A percentile compares a stretch with the other conserved stretches of the same genome.
phyloP scores from a whole-genome alignment of 2,329 filamentous ascomycete species.

The Epichloe uncinata region DNA sequence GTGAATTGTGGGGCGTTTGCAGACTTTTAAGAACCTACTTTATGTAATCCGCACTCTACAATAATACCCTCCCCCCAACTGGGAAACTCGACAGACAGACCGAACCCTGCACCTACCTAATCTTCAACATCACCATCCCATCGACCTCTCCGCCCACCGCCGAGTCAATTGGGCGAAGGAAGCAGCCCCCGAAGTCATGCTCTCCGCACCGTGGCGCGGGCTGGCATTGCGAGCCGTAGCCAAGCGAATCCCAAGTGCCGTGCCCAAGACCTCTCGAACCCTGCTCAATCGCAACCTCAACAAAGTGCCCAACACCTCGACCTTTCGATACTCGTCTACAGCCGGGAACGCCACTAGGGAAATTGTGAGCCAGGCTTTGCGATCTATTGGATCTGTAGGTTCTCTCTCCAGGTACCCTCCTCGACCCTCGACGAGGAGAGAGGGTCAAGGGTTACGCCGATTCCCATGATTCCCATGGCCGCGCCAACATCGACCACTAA shows the following conservation, averaged over 20 bases:
- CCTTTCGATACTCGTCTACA: background rate
- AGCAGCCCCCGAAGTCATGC: slow-evolving; percentile 20
- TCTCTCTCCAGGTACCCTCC: background rate
- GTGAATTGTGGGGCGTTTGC: too few relatives aligned
- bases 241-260: slow-evolving; percentile 8
- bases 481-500: slow-evolving; percentile 13
- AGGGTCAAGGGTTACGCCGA: background rate
- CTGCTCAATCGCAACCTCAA: background rate
- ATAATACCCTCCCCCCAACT: too few relatives aligned
- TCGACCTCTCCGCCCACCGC: background rate
- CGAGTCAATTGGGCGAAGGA: slow-evolving; percentile 14
- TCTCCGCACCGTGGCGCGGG: slow-evolving; percentile 30
- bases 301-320: background rate
- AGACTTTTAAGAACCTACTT: too few relatives aligned
- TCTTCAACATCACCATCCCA: slow-evolving; percentile 1
- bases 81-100: too few relatives aligned
- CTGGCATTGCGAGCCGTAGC: slow-evolving; percentile 21
- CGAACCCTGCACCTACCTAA: background rate
- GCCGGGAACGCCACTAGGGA: background rate
- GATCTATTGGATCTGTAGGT: background rate
- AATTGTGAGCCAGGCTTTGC: background rate
- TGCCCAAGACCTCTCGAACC: slow-evolving; percentile 13
- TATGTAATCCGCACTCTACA: too few relatives aligned
- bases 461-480: background rate
- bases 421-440: too few relatives aligned